Evolutionary conservation across 768 basidiomycete species (phyloP).

Genomic region (Glaciozyma antarctica): DNA sequence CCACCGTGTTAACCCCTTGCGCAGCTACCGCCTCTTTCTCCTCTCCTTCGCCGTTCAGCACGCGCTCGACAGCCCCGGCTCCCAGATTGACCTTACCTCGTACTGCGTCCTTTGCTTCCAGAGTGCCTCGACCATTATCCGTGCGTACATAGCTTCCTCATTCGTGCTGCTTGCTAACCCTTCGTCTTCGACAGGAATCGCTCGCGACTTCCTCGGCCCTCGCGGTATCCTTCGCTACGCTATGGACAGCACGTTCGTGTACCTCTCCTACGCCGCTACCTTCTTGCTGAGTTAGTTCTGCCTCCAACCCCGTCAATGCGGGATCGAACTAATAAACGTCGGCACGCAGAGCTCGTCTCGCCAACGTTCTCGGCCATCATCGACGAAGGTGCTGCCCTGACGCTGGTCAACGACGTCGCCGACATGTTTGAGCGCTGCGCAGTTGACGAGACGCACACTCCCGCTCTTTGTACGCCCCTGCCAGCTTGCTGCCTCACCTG

Average conservation of each 20-base stretch:
- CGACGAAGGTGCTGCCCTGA: conserved; percentile 60
- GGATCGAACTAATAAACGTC: background rate
- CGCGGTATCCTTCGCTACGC: conserved; percentile 68
- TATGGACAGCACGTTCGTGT: conserved; percentile 84
- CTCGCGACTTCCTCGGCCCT: conserved; percentile 70
- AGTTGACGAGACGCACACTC: conserved; percentile 71
- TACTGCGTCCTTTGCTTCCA: conserved; percentile 31
- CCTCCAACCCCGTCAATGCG: background rate
- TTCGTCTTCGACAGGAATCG: conserved; percentile 39
- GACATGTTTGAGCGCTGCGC: conserved; percentile 67
- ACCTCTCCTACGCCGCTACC: conserved; percentile 66
- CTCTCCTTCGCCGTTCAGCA: conserved; percentile 96
- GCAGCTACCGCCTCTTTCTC: conserved; percentile 52
- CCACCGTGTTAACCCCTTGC: conserved; percentile 48
- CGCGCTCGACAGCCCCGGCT: conserved; percentile 58
- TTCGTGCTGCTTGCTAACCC: background rate
- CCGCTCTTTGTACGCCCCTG: conserved; percentile 77
- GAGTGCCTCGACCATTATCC: conserved; percentile 30
- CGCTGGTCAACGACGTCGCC: conserved; percentile 69
- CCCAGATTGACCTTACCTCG: conserved; percentile 22
- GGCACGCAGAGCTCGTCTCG: conserved; percentile 56
- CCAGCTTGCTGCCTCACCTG: conserved; percentile 55
- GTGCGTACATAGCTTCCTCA: conserved; percentile 9
- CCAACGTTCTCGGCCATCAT: conserved; percentile 71
- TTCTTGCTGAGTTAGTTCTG: conserved; percentile 57